Evolutionary conservation across 1,139 yeast species (phyloP).

Genomic region (Spencermartinsiella ligniputridi): DNA sequence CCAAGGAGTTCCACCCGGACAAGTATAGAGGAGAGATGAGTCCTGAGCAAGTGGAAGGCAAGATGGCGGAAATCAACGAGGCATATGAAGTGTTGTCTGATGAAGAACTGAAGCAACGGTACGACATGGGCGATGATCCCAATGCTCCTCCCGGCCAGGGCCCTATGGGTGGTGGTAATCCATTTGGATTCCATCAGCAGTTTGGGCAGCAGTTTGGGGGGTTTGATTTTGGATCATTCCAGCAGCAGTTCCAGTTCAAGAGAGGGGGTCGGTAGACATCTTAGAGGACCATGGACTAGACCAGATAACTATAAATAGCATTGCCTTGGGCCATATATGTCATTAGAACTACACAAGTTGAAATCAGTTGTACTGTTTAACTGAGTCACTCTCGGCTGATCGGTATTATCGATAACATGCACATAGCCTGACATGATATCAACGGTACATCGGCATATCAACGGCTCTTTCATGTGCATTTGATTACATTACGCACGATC

Average conservation of each 20-base stretch:
- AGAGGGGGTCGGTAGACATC: conserved; percentile 2
- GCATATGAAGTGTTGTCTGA: conserved; percentile 85
- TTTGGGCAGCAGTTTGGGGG: conserved; percentile 18
- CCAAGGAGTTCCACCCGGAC: conserved; percentile 87
- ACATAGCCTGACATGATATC: no score
- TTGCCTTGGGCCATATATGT: no score
- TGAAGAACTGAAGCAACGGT: conserved; percentile 56
- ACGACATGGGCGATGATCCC: conserved; percentile 62
- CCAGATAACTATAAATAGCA: no score
- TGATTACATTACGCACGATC: no score
- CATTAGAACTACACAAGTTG: no score
- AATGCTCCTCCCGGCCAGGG: conserved; percentile 38
- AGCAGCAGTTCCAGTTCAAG: conserved; percentile 14
- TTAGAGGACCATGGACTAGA: no score
- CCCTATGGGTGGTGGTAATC: conserved; percentile 13
- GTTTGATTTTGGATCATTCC: conserved; percentile 21
- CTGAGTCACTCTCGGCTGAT: no score
- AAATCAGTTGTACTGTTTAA: no score
- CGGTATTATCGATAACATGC: no score
- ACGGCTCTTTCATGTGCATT: no score
- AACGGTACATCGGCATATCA: no score
- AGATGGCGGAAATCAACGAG: conserved; percentile 89
- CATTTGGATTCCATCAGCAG: conserved; percentile 14
- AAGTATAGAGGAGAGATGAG: conserved; percentile 67
- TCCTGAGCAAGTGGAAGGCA: conserved; percentile 68